Evolutionary conservation across 2,329 filamentous ascomycete genomes (phyloP), one percentile per base, ranked within the genome.

Genomic region (Sordariomycetes sp.): DNA sequence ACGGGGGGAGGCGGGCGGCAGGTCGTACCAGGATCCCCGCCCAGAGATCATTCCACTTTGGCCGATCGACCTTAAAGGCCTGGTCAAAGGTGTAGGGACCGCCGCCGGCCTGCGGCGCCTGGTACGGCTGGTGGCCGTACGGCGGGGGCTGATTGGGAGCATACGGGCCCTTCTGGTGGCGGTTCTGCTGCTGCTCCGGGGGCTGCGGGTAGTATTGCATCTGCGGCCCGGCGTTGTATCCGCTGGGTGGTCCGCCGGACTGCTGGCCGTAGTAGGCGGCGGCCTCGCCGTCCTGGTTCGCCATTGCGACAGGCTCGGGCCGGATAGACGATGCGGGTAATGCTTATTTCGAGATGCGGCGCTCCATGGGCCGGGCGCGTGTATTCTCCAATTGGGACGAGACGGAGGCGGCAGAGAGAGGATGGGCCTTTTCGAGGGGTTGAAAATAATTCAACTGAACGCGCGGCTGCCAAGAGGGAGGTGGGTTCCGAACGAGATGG

Each of bases 1-100:
- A n/a, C 40, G 18, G 35, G 14, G 22, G 4, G 24, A 16, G 6
- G 6, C 40, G 14, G 16, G 40, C n/a, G 43, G n/a, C 43, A 46
- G 54, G 16, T 70, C 78, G 18, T 70, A 88, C 86, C 67, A 97
- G 74, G 48, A 95, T 74, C 3, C 88, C 91, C 3, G 92, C 92
- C 93, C 92, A 97, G 28, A 89, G 68, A 69, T 97, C 93, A 66
- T 97, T 90, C 74, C 81, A 96, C 70, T 93, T 95, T n/a, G 90
- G 90, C 62, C 77, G 85, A 56, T 89, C 82, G 57, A 97, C 72
- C 71, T 87, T 87, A 77, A 97, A 97, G 1, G 85, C 82, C 67
- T 97, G 81, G 22, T 93, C 84, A 68, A 95, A 97, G 34, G 74
- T 74, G 37, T 75, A 74, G 67, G 82, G 82, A 61, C 79, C 76